phyloP scores from a whole-genome alignment of 805 yeast genomes.

The Phaffomyces thermotolerans region DNA sequence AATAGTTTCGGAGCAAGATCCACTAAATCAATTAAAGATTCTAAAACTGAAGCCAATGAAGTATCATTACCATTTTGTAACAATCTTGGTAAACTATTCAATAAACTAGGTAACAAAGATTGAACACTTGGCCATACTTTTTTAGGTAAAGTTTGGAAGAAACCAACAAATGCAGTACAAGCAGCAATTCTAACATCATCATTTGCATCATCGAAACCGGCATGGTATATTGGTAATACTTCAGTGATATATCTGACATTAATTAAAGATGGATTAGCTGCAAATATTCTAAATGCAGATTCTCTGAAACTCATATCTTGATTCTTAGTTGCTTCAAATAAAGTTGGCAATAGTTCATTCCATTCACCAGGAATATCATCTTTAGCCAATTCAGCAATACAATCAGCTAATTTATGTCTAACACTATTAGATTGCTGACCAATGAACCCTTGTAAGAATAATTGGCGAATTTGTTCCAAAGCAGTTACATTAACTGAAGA shows the following conservation, averaged over 20 bases:
- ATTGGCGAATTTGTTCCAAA: constrained; percentile 52
- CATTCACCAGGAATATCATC: constrained; percentile 55
- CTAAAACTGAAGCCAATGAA: constrained; percentile 82
- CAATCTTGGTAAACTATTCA: constrained; percentile 83
- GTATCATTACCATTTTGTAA: constrained; percentile 70
- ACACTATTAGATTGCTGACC: constrained; percentile 64
- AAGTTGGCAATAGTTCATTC: constrained; percentile 72
- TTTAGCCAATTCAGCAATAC: constrained; percentile 85
- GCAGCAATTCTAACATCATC: constrained; percentile 89
- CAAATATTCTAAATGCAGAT: constrained; percentile 82
- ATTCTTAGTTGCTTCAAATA: constrained; percentile 56
- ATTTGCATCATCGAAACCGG: constrained; percentile 71
- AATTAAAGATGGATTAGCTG: constrained; percentile 75
- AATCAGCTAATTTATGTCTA: constrained; percentile 90
- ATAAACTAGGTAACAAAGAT: constrained; percentile 72
- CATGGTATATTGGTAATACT: constrained; percentile 61
- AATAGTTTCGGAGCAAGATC: constrained; percentile 93
- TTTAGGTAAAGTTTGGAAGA: constrained; percentile 77
- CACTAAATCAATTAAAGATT: constrained; percentile 82
- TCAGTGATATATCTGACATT: constrained; percentile 49
- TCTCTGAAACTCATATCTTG: constrained; percentile 69
- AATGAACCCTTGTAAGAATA: constrained; percentile 67
- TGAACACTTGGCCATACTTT: constrained; percentile 70
- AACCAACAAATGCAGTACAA: constrained; percentile 86
- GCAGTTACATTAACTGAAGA: constrained; percentile 59